A percentile compares a stretch with the other conserved stretches of the same genome.
Evolutionary conservation across 306 rosid species (phyloP).

Genomic region (Trifolium subterraneum): DNA sequence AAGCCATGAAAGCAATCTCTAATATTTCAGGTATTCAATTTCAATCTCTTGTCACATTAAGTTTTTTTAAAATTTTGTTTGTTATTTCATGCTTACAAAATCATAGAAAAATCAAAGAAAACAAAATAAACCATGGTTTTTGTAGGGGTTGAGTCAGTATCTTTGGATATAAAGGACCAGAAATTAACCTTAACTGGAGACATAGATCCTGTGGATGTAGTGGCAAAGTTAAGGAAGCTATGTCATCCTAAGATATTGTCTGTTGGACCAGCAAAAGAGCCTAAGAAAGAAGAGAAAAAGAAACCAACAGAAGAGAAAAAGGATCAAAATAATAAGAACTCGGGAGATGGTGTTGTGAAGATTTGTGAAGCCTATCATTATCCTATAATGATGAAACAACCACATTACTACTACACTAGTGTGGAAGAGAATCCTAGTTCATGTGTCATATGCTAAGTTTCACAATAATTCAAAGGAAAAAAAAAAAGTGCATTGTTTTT

Average conservation of each 20-base stretch:
- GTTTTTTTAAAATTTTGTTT: background rate
- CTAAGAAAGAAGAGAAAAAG: conserved; percentile 44
- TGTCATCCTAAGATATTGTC: conserved; percentile 55
- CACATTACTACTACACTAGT: conserved; percentile 39
- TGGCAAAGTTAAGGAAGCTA: conserved; percentile 65
- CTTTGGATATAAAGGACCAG: conserved; percentile 59
- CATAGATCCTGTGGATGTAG: conserved; percentile 63
- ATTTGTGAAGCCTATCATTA: conserved; percentile 8
- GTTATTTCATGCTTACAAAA: background rate
- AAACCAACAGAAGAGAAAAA: conserved; percentile 27
- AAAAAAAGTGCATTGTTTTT: background rate
- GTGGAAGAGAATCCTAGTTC: conserved; percentile 68
- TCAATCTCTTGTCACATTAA: background rate
- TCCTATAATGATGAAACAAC: conserved; percentile 15
- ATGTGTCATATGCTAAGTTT: conserved; percentile 65
- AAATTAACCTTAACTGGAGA: conserved; percentile 70
- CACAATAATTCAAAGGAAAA: background rate
- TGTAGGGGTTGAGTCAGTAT: conserved; percentile 75
- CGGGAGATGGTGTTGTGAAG: background rate
- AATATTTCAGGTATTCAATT: conserved; percentile 54
- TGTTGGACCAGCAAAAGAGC: conserved; percentile 67
- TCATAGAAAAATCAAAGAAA: background rate
- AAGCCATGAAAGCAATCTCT: conserved; percentile 68
- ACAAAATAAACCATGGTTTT: background rate
- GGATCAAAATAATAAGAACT: conserved; percentile 30